phyloP scores from a whole-genome alignment of 1,139 yeast genomes.

The Candida smagusa region DNA sequence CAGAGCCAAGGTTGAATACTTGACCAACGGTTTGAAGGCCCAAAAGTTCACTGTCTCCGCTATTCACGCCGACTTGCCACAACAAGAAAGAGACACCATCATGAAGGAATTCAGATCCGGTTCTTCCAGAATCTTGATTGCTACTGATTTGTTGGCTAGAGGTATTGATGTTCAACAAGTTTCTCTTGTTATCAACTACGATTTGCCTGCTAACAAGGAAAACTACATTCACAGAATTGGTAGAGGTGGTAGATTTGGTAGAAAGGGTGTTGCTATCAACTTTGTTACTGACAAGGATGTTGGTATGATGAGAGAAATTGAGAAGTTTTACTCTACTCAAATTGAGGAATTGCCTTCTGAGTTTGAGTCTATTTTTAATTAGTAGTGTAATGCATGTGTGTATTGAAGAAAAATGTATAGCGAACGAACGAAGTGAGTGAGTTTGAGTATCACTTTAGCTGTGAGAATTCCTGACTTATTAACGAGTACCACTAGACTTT shows the following conservation, averaged over 20 bases:
- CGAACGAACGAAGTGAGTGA: neutral
- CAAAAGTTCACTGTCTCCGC: conserved; percentile 94
- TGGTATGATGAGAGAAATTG: conserved; percentile 94
- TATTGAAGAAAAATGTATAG: neutral
- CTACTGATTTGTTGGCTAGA: conserved; percentile 98
- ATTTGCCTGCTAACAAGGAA: conserved; percentile 95
- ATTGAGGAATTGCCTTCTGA: conserved; percentile 97
- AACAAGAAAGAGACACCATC: conserved; percentile 94
- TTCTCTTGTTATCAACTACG: conserved; percentile 95
- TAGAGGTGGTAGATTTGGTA: conserved; percentile 99
- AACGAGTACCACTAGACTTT: neutral
- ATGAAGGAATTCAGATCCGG: conserved; percentile 99
- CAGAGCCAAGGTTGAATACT: conserved; percentile 93
- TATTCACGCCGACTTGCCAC: conserved; percentile 97
- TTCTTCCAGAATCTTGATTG: conserved; percentile 92
- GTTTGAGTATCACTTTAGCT: neutral
- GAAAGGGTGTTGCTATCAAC: conserved; percentile 99
- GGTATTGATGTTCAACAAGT: conserved; percentile 99
- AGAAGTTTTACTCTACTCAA: conserved; percentile 97
- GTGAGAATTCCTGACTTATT: neutral
- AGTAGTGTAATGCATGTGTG: conserved; percentile 23
- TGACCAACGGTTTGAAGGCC: conserved; percentile 81
- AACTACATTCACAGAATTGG: conserved; percentile 99
- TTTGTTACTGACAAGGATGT: conserved; percentile 90
- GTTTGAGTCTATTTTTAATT: conserved; percentile 76